Evolutionary conservation across 1,284 basidiomycete species (phyloP).

Genomic region (Xerocomus nothofagi): DNA sequence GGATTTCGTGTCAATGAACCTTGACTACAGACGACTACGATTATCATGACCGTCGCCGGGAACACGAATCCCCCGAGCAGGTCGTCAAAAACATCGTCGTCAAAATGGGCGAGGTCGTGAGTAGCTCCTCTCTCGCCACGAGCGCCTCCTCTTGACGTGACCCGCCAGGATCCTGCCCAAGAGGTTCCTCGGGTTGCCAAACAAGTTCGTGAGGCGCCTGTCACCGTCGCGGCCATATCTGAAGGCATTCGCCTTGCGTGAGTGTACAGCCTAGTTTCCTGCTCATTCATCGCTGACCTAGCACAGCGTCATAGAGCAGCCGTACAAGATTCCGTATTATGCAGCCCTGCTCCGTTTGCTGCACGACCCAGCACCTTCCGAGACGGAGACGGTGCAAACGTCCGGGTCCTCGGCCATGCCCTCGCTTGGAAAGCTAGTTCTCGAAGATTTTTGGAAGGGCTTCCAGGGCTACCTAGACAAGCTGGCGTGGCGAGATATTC

Average conservation of each 20-base stretch:
- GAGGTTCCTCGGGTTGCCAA: constrained; percentile 67
- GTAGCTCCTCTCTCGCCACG: constrained; percentile 30
- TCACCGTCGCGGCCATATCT: constrained; percentile 61
- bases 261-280: background rate
- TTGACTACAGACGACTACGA: constrained; percentile 49
- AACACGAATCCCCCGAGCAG: constrained; percentile 71
- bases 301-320: constrained; percentile 78
- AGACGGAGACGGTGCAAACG: constrained; percentile 29
- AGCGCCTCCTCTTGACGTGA: constrained; percentile 14
- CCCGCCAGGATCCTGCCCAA: constrained; percentile 62
- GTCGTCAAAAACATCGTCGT: constrained; percentile 70
- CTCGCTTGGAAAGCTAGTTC: constrained; percentile 69
- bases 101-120: constrained; percentile 81
- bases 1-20: background rate
- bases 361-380: constrained; percentile 48
- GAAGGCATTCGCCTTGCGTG: constrained; percentile 80
- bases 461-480: constrained; percentile 87
- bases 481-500: constrained; percentile 83
- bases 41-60: constrained; percentile 61
- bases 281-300: constrained; percentile 4
- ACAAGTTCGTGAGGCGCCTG: constrained; percentile 58
- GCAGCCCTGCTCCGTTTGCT: constrained; percentile 78
- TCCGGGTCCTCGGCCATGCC: constrained; percentile 37
- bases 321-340: constrained; percentile 89
- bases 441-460: constrained; percentile 86